Evolutionary conservation across 495 filamentous ascomycete species (phyloP), one percentile per base, ranked within the genome.

Genomic region (Talaromyces liani): DNA sequence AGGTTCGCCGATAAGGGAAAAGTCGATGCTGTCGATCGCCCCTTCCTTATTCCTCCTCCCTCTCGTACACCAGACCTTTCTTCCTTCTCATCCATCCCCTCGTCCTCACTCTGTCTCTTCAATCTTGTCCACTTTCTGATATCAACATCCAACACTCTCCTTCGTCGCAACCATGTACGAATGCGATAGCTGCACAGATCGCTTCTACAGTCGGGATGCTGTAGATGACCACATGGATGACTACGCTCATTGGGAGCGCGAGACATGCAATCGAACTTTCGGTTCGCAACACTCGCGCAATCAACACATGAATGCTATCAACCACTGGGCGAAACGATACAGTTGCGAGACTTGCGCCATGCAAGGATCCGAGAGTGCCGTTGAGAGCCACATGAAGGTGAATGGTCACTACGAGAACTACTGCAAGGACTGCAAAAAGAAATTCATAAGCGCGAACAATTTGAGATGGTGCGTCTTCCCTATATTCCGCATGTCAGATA

Each of bases 401-500:
- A 1, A 20, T 2, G 66, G 55, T 14, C 80, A 82, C 53, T 80
- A 63, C 62, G 62, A 51, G 34, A 66, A 71, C 63, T 80, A 81
- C 64, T 82, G 79, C 68, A 27, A 22, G 0, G 29, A 22, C 16
- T 84, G 80, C 60, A 55, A 73, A 8, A 65, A 68, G 9, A 61
- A 51, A 0, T 82, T 81, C 53, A 20, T 68, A 18, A 79, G 73
- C 61, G 72, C 70, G 39, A 79, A 79, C 49, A 72, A 71, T 53
- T 63, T 79, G 2, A 70, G 65, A 73, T 67, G 72, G 79, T 82
- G 73, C 62, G 65, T 25, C 1, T n/a, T 27, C 9, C 24, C 22
- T 25, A 7, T n/a, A 31, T 16, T 41, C 18, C 3, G 41, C 39
- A 16, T 12, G 22, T 22, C 36, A 34, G 4, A 10, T 61, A 49